Conservation (phyloP, 306 rosid genomes). For the Mucuna pruriens region DNA sequence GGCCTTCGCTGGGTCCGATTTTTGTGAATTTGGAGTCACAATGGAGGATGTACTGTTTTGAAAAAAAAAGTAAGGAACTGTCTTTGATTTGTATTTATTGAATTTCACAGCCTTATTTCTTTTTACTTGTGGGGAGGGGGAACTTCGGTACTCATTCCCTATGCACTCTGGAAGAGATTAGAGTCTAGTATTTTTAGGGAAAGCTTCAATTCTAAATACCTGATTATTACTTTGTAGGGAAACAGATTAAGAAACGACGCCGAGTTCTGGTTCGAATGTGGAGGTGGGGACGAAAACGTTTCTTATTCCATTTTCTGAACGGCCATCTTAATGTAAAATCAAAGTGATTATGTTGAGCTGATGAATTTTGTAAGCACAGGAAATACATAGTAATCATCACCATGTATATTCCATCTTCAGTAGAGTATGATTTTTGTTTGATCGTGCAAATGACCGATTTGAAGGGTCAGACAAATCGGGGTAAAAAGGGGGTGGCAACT, state of each 20-base stretch:
- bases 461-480: slow-evolving; percentile 25
- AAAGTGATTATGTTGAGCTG: slow-evolving; percentile 43
- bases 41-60: slow-evolving; percentile 48
- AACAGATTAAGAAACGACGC: slow-evolving; percentile 55
- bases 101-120: background rate
- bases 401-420: slow-evolving; percentile 50
- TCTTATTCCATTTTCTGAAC: slow-evolving; percentile 46
- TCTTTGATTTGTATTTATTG: slow-evolving; percentile 36
- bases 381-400: slow-evolving; percentile 38
- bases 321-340: slow-evolving; percentile 50
- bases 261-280: slow-evolving; percentile 48
- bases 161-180: background rate
- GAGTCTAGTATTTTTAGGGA: background rate
- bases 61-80: slow-evolving; percentile 63
- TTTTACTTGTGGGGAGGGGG: background rate
- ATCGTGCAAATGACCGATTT: slow-evolving; percentile 4
- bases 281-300: slow-evolving; percentile 59
- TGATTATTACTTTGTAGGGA: slow-evolving; percentile 49
- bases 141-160: background rate
- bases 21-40: slow-evolving; percentile 63
- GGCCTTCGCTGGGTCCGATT: slow-evolving; percentile 70
- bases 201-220: slow-evolving; percentile 22
- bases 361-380: slow-evolving; percentile 32
- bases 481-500: background rate
- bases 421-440: slow-evolving; percentile 34